These are phyloP conservation scores for Dipodascus geniculatus DNA, from an alignment of 805 yeast species.

Conservation along the genomic window DNA sequence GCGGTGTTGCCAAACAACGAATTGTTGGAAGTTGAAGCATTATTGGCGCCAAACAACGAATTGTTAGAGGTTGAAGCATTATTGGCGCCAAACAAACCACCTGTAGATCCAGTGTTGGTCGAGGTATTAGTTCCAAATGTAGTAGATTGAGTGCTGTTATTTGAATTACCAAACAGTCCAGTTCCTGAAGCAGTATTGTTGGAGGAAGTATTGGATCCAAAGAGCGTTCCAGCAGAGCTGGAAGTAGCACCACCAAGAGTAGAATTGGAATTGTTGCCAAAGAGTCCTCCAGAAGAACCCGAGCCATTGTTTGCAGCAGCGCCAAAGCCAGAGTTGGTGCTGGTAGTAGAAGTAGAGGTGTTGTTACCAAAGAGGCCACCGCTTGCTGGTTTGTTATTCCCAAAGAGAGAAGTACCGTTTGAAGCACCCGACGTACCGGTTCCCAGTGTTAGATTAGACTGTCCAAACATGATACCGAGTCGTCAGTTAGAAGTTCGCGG, in stretches of 20 bases:
- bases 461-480: constrained; percentile 1
- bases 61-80: neutral
- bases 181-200: neutral
- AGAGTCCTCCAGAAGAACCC: neutral
- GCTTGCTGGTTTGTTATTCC: neutral
- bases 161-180: neutral
- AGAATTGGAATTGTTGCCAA: neutral
- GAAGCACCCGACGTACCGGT: neutral
- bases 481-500: too few species aligned
- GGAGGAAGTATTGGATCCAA: neutral
- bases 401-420: neutral
- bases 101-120: neutral
- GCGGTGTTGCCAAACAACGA: neutral
- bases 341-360: neutral
- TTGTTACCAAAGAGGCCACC: neutral
- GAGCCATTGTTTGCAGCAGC: neutral
- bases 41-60: neutral
- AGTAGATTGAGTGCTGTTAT: neutral
- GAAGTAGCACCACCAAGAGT: neutral
- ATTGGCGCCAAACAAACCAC: neutral
- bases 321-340: neutral
- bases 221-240: neutral
- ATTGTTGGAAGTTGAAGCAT: too few species aligned
- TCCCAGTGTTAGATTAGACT: neutral
- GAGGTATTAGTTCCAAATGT: neutral